phyloP scores from a whole-genome alignment of 2,329 filamentous ascomycete genomes.

The Colletotrichum theobromicola region DNA sequence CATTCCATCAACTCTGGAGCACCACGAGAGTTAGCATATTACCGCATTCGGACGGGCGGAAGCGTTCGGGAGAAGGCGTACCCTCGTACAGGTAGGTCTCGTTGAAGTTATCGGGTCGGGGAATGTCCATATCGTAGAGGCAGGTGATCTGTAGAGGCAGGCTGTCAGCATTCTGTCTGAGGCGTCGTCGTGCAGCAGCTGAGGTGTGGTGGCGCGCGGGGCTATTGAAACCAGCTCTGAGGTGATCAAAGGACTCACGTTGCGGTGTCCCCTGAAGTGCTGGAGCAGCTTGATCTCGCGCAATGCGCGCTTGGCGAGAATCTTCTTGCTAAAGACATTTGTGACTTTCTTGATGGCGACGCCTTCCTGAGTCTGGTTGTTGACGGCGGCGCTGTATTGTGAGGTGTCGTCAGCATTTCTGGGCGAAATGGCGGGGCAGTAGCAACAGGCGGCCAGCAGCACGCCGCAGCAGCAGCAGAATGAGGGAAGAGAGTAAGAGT shows the following conservation, averaged over 20 bases:
- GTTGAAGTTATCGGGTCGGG: constrained; percentile 96
- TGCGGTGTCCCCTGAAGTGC: constrained; percentile 91
- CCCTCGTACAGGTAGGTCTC: constrained; percentile 99
- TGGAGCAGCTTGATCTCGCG: constrained; percentile 98
- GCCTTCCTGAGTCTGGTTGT: constrained; percentile 87
- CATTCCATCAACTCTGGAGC: constrained; percentile 94
- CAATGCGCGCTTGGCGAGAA: constrained; percentile 95
- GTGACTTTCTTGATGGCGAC: constrained; percentile 99
- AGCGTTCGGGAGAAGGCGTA: constrained; percentile 44
- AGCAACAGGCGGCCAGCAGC: background rate
- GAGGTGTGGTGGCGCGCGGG: constrained; percentile 12
- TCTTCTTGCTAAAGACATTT: constrained; percentile 99
- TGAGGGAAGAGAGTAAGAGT: constrained; percentile 3
- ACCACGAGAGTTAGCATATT: background rate
- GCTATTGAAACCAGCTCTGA: background rate
- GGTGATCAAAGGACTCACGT: constrained; percentile 58
- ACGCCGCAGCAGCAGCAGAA: background rate
- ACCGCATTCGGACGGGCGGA: background rate
- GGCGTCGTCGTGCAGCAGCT: background rate
- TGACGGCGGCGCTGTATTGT: constrained; percentile 80
- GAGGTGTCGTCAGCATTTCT: constrained; percentile 13
- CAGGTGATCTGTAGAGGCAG: constrained; percentile 80
- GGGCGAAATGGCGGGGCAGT: constrained; percentile 23
- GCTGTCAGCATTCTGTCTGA: constrained; percentile 5
- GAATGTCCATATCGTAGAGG: constrained; percentile 99